Base-by-base conservation (phyloP, 2,329 filamentous ascomycete species). In the Phaeosphaeriaceae sp. region DNA sequence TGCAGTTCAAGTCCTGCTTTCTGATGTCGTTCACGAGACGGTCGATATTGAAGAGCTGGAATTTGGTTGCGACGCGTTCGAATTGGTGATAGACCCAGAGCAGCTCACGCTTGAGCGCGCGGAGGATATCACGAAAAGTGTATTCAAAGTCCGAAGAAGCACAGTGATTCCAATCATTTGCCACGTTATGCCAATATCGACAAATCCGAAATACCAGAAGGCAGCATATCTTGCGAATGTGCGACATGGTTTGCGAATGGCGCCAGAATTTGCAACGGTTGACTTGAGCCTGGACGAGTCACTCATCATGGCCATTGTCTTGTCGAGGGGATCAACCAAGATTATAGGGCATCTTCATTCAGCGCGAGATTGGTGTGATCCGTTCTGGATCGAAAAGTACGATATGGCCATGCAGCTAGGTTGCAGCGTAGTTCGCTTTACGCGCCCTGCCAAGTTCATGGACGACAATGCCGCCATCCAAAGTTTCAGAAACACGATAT, bases 1-100 rank as follows among this genome's bases (percentile, higher is more conserved):
- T 67, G 88, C 89, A 5, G 80, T 91, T 0, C 86, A 86, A 2
- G 80, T 92, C 0, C 83, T 85, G 2, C 77, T 91, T 2, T 86
- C 86, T 0, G 82, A 84, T n/a, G 76, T 92, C 1, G 72, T 88
- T 0, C 74, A 81, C 1, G 78, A 80, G 13, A 77, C 83, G 1
- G 67, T 89, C n/a, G 86, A 91, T 54, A 83, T 91, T 22, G 87
- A 90, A 65, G 85, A 89, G 26, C 75, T 89, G 22, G 88, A 90
- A 57, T 85, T 85, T 13, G 88, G 87, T 4, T 85, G 84, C 9
- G 89, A 92, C 71, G 88, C 88, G 7, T 85, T 91, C 23, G 88
- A 91, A 67, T 79, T 91, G 2, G 81, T 85, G 13, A 77, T 89
- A 19, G 83, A 85, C 26, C 64, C 64, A 2, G 52, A 57, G 5